Conservation (phyloP, 2,329 filamentous ascomycete genomes). For the Sporothrix variecibatus region DNA sequence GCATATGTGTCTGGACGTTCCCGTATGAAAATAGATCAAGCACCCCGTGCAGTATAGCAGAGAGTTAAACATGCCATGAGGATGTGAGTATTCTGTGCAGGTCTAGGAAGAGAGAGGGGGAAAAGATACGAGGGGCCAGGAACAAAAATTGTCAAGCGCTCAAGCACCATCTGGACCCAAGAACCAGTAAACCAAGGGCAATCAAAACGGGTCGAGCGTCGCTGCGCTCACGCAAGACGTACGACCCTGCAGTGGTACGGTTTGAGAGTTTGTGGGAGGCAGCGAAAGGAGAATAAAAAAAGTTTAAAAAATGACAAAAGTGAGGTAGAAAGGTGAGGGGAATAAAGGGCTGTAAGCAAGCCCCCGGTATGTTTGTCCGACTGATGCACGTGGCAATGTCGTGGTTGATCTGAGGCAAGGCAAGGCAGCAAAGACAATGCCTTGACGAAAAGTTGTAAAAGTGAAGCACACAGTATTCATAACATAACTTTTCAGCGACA, state of each 20-base stretch:
- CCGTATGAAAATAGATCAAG: not conserved
- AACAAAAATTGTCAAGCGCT: not conserved
- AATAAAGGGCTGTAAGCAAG: not conserved
- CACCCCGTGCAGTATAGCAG: not conserved
- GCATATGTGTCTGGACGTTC: not conserved
- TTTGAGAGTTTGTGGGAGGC: not conserved
- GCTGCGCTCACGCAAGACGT: conserved; percentile 10
- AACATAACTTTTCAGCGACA: too few species aligned
- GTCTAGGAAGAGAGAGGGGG: not conserved
- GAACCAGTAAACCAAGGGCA: conserved; percentile 14
- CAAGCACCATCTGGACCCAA: conserved; percentile 18
- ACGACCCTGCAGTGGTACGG: conserved; percentile 4
- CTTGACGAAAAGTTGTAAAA: not conserved
- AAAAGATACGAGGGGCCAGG: not conserved
- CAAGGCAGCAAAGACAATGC: not conserved
- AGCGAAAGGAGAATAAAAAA: not conserved
- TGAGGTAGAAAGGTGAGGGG: not conserved
- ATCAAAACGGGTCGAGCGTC: conserved; percentile 16
- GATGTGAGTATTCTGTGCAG: not conserved
- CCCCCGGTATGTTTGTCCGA: conserved; percentile 9
- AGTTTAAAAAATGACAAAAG: not conserved
- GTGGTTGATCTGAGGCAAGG: not conserved
- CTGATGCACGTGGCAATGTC: conserved; percentile 4
- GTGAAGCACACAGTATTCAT: too few species aligned
- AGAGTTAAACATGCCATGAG: not conserved